Percentiles rank a stretch among this genome's conserved stretches.
Conservation (phyloP, 768 basidiomycete genomes). For the Arthromyces matolae region DNA sequence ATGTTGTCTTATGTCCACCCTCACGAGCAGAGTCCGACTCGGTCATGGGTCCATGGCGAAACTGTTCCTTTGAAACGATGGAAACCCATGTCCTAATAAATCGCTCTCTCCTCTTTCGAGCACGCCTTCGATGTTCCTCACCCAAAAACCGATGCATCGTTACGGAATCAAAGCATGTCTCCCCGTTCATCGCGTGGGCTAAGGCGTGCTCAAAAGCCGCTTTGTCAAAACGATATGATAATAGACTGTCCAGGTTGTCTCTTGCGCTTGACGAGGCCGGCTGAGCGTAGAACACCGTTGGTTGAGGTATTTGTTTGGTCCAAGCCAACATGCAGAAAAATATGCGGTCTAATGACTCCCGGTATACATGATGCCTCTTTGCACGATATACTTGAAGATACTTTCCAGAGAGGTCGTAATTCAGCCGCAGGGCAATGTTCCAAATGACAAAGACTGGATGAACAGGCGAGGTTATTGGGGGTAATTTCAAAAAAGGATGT, state of each 20-base stretch:
- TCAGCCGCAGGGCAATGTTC: neutral
- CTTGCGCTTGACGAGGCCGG: neutral
- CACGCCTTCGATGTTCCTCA: neutral
- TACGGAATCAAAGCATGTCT: neutral
- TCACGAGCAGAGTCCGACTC: too few relatives aligned
- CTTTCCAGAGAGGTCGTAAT: neutral
- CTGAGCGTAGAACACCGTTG: neutral
- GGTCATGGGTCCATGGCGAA: neutral
- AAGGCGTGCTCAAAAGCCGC: neutral
- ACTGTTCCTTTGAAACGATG: neutral
- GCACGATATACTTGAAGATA: neutral
- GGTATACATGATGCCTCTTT: neutral
- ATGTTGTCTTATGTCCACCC: too few relatives aligned
- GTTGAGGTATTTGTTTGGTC: neutral
- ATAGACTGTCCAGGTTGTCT: neutral
- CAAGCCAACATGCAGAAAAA: neutral
- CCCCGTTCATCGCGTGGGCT: neutral
- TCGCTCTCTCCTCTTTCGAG: neutral
- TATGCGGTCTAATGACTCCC: neutral
- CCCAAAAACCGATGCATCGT: neutral
- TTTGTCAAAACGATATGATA: neutral
- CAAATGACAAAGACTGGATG: neutral
- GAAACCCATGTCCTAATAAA: neutral
- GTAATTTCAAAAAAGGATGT: neutral
- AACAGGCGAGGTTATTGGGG: neutral